Conservation (phyloP, 257 asterid genomes). For the Solanum infundibuliforme region DNA sequence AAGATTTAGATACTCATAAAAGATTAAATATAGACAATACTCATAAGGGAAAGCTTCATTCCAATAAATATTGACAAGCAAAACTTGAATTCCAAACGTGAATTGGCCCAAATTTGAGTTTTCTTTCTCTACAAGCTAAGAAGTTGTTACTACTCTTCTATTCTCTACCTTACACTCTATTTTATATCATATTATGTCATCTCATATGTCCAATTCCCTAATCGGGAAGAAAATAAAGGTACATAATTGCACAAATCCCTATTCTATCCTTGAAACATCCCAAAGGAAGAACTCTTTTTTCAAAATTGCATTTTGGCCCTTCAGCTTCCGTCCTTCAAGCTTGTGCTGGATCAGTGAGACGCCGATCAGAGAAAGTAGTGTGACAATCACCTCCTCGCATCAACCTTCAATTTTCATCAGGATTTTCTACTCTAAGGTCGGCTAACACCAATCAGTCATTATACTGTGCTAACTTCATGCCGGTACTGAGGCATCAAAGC, state of each 20-base stretch:
- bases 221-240: not conserved
- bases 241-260: no score
- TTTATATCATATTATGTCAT: no score
- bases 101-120: not conserved
- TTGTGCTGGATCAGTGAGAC: not conserved
- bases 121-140: not conserved
- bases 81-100: not conserved
- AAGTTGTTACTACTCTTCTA: not conserved
- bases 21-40: not conserved
- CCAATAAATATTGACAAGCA: not conserved
- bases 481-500: not conserved
- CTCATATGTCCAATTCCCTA: not conserved
- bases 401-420: not conserved
- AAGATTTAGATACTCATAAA: no score
- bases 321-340: not conserved
- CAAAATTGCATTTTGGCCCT: not conserved
- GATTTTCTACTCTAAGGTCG: not conserved
- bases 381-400: not conserved
- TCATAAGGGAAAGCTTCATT: not conserved
- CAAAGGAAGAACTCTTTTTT: not conserved
- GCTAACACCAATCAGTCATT: not conserved
- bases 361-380: no score
- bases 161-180: not conserved
- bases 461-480: no score
- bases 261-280: not conserved